Conservation (phyloP, 768 basidiomycete species). For the Clitopilus passeckerianus region DNA sequence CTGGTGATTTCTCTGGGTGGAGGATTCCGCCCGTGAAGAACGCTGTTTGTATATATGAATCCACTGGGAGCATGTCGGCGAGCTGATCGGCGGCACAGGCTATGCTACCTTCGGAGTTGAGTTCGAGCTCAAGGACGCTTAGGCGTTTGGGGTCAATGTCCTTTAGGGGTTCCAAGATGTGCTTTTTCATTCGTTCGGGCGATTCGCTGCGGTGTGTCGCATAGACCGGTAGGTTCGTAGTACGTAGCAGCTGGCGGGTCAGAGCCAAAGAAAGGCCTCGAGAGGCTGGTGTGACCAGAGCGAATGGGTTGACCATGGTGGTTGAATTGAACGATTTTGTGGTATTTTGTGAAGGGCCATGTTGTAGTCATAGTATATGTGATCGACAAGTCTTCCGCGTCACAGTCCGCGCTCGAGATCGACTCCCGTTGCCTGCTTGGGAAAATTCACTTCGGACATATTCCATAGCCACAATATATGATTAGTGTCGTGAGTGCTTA, state of each 20-base stretch:
- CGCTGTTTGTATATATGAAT: slow-evolving; percentile 45
- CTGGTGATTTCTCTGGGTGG: slow-evolving; percentile 48
- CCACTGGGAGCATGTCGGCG: slow-evolving; percentile 23
- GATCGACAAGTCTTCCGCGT: slow-evolving; percentile 1
- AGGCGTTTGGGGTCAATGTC: slow-evolving; percentile 40
- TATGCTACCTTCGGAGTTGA: slow-evolving; percentile 48
- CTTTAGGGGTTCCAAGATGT: slow-evolving; percentile 36
- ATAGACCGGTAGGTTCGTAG: slow-evolving; percentile 46
- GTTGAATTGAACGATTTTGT: neutral
- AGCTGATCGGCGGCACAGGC: slow-evolving; percentile 40
- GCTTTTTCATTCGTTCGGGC: slow-evolving; percentile 28
- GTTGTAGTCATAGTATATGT: neutral
- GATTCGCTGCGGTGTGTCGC: slow-evolving; percentile 44
- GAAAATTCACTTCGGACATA: no score
- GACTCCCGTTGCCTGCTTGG: neutral
- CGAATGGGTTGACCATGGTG: slow-evolving; percentile 33
- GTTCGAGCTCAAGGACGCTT: slow-evolving; percentile 42
- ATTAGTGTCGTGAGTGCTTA: neutral
- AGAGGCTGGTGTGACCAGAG: slow-evolving; percentile 50
- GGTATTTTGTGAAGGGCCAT: neutral
- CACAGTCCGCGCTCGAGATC: neutral
- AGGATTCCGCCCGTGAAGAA: slow-evolving; percentile 54
- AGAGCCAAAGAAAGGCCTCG: slow-evolving; percentile 54
- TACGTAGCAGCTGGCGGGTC: slow-evolving; percentile 46
- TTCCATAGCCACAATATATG: neutral